Base-by-base conservation (phyloP, 768 basidiomycete genomes). In the Mycena kentingensis region DNA sequence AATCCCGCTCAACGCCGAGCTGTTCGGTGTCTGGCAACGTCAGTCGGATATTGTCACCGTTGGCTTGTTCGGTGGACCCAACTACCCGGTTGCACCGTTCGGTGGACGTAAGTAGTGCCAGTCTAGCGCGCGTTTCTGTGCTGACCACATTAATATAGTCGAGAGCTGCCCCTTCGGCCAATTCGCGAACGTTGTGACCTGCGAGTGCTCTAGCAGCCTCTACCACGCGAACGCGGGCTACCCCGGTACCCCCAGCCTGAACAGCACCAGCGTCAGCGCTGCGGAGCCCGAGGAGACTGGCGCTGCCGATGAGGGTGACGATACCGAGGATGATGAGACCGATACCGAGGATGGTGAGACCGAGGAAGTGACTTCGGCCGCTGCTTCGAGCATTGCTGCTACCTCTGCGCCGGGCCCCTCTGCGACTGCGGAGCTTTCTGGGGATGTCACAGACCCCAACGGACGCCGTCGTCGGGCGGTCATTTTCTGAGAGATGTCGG, bases 121-220 rank as follows among this genome's bases (percentile, higher is more conserved):
- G 7, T 28, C 22, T 41, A 24, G 25, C 24, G 36, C 25, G 36
- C 21, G 22, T 27, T 18, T 13, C 18, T 18, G 3, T 21, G 4
- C 27, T 39, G 32, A 19, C 6, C 11, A 46, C 13, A 7, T 44
- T 41, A 29, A 18, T 38, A 19, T 18, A 6, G 36, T 18, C 24
- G 41, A 22, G 46, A 78, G 78, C 65, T 52, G 78, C 61, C 79
- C 78, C 3, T 71, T 70, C 24, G 79, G 76, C 10, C 64, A 65
- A 56, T 65, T 62, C 10, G 68, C 78, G 1, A 73, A 79, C 54
- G 65, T 75, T 24, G 63, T 57, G 16, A 69, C 71, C 25, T 78
- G 78, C 64, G 65, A 67, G 31, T 79, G 78, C 60, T 34, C 64
- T 7, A 60, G 55, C 52, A 53, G 49, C 37, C 31, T 60, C 18